phyloP scores from a whole-genome alignment of 2,329 filamentous ascomycete species.

The Tolypocladium pustulatum region DNA sequence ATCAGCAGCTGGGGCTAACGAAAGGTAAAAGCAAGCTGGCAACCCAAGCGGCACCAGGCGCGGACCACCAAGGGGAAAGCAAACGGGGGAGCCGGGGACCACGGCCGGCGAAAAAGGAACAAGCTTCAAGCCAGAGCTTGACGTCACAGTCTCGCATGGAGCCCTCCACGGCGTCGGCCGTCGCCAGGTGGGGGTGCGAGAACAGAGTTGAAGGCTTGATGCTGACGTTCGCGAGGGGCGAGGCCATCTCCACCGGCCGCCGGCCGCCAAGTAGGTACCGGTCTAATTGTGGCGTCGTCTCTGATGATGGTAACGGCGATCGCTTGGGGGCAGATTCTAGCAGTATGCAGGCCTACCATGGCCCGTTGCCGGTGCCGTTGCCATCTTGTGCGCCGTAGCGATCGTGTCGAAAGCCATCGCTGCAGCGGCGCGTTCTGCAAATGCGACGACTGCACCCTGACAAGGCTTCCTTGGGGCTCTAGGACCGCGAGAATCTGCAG shows the following conservation, averaged over 20 bases:
- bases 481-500: not conserved
- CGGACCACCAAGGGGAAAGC: not conserved
- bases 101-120: not conserved
- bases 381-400: not conserved
- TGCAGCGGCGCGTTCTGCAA: not conserved
- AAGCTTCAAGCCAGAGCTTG: not conserved
- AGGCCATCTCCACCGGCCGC: not conserved
- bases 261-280: not conserved
- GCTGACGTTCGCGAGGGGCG: not conserved
- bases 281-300: not conserved
- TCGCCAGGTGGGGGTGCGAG: not conserved
- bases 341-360: too few species aligned
- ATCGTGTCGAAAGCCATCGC: not conserved
- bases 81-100: not conserved
- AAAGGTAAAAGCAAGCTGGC: conserved; percentile 4
- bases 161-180: not conserved
- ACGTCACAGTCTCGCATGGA: not conserved
- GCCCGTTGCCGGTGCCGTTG: too few species aligned
- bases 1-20: not conserved
- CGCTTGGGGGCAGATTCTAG: not conserved
- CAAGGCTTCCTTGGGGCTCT: not conserved
- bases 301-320: not conserved
- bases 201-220: not conserved
- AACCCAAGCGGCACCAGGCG: not conserved
- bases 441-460: not conserved